phyloP scores from a whole-genome alignment of 305 asterid species.

The Solanum hybrid region DNA sequence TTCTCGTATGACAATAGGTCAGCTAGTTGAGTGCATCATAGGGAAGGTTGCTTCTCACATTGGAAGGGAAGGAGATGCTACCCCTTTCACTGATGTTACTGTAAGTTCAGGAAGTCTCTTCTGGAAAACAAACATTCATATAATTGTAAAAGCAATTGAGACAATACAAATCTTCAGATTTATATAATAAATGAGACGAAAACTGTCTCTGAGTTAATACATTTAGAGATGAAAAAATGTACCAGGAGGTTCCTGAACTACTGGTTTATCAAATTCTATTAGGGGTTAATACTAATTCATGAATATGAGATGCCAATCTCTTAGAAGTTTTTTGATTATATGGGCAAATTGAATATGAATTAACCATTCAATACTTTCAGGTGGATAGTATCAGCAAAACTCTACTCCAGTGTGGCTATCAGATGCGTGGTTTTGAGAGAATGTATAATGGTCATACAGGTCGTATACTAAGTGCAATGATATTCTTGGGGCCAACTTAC shows the following conservation, averaged over 20 bases:
- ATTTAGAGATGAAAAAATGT: neutral
- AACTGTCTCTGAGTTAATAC: neutral
- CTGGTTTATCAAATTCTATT: neutral
- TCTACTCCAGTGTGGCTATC: slow-evolving; percentile 22
- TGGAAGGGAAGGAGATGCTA: slow-evolving; percentile 26
- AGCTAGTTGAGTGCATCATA: slow-evolving; percentile 22
- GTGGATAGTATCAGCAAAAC: slow-evolving; percentile 24
- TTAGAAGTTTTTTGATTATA: neutral
- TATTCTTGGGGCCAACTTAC: slow-evolving; percentile 26
- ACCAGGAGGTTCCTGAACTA: neutral
- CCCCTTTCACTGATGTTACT: slow-evolving; percentile 27
- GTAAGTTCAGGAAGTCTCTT: neutral
- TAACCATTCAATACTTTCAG: slow-evolving; percentile 5
- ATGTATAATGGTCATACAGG: slow-evolving; percentile 21
- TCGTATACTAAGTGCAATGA: slow-evolving; percentile 2
- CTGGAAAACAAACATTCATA: neutral
- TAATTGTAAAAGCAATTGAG: neutral
- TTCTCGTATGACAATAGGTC: slow-evolving; percentile 28
- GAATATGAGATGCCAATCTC: neutral
- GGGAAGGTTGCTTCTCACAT: slow-evolving; percentile 25
- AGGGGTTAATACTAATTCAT: neutral
- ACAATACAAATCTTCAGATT: neutral
- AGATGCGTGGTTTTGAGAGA: slow-evolving; percentile 26
- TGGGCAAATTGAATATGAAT: neutral
- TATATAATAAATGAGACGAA: neutral